Base-by-base conservation (phyloP, 805 yeast species). In the Candida palmyrensis region DNA sequence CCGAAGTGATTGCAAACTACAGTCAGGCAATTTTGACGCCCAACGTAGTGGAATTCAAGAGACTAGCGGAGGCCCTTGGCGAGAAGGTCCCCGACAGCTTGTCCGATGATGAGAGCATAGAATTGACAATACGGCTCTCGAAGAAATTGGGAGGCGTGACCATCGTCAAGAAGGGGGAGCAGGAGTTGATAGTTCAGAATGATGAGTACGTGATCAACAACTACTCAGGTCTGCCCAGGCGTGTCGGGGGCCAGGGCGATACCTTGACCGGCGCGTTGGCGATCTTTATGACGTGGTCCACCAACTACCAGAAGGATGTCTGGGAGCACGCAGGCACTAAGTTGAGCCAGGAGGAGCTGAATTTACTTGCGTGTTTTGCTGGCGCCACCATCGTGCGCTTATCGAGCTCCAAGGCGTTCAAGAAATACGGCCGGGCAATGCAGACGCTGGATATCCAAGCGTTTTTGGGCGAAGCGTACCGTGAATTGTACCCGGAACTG, bases 221-320 rank as follows among this genome's bases (percentile, higher is more conserved):
- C 22, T 49, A 63, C 20, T 47, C 53, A 11, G 97, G 97, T 1
- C 80, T 92, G 5, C 57, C 62, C 31, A 82, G 85, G 49, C 68
- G 98, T 34, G 94, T 85, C 6, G 96, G 97, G 9, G 98, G 98
- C 0, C 97, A 92, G 59, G 98, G 98, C 17, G 98, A 92, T 48
- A 83, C 96, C 0, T 55, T 92, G 25, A 75, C 90, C 1, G 98
- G 98, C 0, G 65, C 85, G 16, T 59, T 88, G n/a, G 88, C 89
- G 1, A 81, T 95, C 0, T 66, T 90, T 47, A 49, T 84, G 21
- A 84, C 86, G 4, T 90, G 95, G 95, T 76, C 83, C 5, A 51
- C 71, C 16, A 80, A 82, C 9, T 82, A 84, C 50, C 71, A 74
- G 38, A 48, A 68, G 20, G 55, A 64, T 2, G 47, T 80, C 2